A percentile compares a stretch with the other conserved stretches of the same genome.
These are phyloP conservation scores for Fomitopsis betulina DNA, from an alignment of 1,284 basidiomycete genomes.

Conservation along the genomic window DNA sequence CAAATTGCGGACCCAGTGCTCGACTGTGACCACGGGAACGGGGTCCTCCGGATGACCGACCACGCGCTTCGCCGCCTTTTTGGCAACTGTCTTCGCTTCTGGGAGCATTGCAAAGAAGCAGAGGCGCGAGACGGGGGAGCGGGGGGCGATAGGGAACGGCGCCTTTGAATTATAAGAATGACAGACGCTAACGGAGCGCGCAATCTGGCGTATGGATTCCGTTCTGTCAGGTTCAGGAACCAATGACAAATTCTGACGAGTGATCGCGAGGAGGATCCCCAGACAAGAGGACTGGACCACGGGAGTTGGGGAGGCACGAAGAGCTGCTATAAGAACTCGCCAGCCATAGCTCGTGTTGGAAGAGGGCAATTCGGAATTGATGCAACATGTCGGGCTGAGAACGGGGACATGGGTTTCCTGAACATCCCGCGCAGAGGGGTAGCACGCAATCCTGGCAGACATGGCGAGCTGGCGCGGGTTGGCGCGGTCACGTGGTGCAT, in stretches of 20 bases:
- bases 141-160: neutral
- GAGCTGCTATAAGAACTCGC: neutral
- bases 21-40: slow-evolving; percentile 52
- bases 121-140: slow-evolving; percentile 1
- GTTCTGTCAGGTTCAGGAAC: neutral
- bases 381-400: neutral
- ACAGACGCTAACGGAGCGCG: neutral
- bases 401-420: neutral
- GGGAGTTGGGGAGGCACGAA: neutral
- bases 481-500: neutral
- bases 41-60: slow-evolving; percentile 57
- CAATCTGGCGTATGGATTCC: slow-evolving; percentile 1
- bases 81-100: slow-evolving; percentile 42
- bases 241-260: neutral
- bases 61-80: slow-evolving; percentile 51
- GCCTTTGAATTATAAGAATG: neutral
- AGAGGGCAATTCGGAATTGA: neutral
- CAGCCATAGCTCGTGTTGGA: neutral
- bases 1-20: slow-evolving; percentile 45
- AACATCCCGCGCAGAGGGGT: neutral
- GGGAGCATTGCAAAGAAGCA: slow-evolving; percentile 29
- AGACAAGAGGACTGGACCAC: neutral
- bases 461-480: neutral
- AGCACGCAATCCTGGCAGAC: neutral
- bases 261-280: neutral